Base-by-base conservation (phyloP, 2,329 filamentous ascomycete genomes). In the Exserohilum rostratum region DNA sequence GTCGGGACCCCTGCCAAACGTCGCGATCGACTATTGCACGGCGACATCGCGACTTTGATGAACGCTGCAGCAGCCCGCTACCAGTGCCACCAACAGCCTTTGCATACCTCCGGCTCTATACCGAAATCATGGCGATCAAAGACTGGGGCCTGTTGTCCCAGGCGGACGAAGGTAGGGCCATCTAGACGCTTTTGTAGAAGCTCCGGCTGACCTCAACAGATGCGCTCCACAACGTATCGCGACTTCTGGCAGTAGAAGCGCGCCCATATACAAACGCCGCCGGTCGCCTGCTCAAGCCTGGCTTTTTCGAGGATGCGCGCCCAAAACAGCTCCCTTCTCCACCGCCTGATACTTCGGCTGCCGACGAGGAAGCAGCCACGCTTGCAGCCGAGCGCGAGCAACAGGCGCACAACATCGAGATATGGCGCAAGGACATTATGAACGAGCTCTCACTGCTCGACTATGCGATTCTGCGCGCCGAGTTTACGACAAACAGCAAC, bases 381-480 rank as follows among this genome's bases (percentile, higher is more conserved):
- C 60, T 62, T 37, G 80, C 80, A 15, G 71, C 75, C 25, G 77
- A 83, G 55, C 79, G 75, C 39, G 79, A 84, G 57, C 82, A 80
- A 61, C 77, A 76, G 63, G 76, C 78, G 6, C 80, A 83, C 58
- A 82, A 85, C 64, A 83, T 88, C 57, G 79, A 83, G n/a, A 83
- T 87, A 68, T 89, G 96, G 67, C 88, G 87, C 56, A 89, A 96
- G 72, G 92, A 96, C 73, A 83, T 96, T 37, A 86, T 89, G 6
- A 85, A 96, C 61, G 93, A 98, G 75, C 95, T 97, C 67, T 89
- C 90, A 12, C 87, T 91, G 15, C 92, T 97, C 64, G 90, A 96
- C 74, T 90, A 86, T 77, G 91, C 87, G 70, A 90, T 97, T 61
- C 85, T 90, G 30, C 91, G 93, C 51, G 89, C 96, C 34, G 93